Evolutionary conservation across 306 rosid genomes (phyloP), one percentile per base, ranked within the genome.

Genomic region (Clitoria ternatea): DNA sequence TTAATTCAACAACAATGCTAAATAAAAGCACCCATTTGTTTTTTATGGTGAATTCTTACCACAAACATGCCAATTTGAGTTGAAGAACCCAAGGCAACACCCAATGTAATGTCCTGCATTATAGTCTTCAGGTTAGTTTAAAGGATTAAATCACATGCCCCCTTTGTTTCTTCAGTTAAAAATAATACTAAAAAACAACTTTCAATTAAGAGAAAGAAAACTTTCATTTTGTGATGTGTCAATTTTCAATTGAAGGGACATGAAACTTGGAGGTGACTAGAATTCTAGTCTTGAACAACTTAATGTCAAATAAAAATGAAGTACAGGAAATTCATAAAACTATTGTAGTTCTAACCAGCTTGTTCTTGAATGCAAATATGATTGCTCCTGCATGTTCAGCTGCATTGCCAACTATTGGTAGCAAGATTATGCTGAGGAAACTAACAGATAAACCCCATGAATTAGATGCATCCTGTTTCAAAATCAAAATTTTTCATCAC

Each of bases 301-400:
- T 22, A 37, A n/a, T n/a, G n/a, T n/a, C n/a, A n/a, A n/a, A n/a
- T n/a, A n/a, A n/a, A n/a, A 15, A 12, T 1, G 1, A 57, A 42
- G 3, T 15, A 36, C 30, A 4, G 6, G n/a, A 72, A 60, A 27
- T 69, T 54, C 11, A 54, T 43, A 3, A 66, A 52, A 11, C 30
- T n/a, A 3, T 63, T 7, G 17, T 39, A 37, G 30, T 9, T 24
- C 81, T 49, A 52, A 92, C 98, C 86, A 92, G 76, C 61, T 92
- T 88, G 82, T 92, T 82, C 89, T 90, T 92, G 77, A 90, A 90
- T 68, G 96, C 98, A 71, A 90, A 92, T 10, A 90, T 92, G 73
- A 90, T 44, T 0, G 98, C 91, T 74, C 97, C 97, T 0, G 98
- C 98, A 64, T 92, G 98, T 78, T 92, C 98, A 20, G 98, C 97